Evolutionary conservation across 2,329 filamentous ascomycete species (phyloP).

Genomic region (Apiospora arundinis): DNA sequence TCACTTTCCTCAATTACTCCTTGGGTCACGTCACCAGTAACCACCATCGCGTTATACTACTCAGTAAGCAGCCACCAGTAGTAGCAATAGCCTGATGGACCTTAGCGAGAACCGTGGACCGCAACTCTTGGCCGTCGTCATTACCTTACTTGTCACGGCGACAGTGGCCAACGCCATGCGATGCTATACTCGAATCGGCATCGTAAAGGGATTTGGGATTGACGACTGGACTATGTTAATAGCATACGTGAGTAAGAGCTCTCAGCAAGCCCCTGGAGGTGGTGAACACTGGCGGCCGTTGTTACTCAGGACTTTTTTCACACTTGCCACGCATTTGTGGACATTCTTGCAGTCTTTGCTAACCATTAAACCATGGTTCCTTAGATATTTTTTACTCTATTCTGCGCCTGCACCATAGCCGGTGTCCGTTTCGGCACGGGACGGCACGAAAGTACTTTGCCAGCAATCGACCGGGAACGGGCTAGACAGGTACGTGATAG

Average conservation of each 20-base stretch:
- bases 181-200: conserved; percentile 49
- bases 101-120: conserved; percentile 21
- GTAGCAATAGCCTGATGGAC: background rate
- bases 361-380: background rate
- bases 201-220: conserved; percentile 45
- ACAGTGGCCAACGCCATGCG: conserved; percentile 51
- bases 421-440: conserved; percentile 23
- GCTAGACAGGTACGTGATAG: conserved; percentile 9
- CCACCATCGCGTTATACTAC: too few relatives aligned
- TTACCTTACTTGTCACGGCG: conserved; percentile 45
- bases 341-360: background rate
- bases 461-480: background rate
- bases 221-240: conserved; percentile 39
- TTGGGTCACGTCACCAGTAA: background rate
- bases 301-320: too few relatives aligned
- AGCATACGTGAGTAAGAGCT: conserved; percentile 38
- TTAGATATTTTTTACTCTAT: conserved; percentile 18
- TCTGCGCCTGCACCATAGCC: conserved; percentile 15
- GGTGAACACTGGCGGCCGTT: too few relatives aligned
- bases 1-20: background rate
- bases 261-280: background rate
- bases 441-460: conserved; percentile 15
- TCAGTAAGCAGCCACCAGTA: too few relatives aligned
- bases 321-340: background rate
- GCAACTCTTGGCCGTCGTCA: conserved; percentile 36